Evolutionary conservation across 1,139 yeast genomes (phyloP), one percentile per base, ranked within the genome.

Genomic region (Meyerozyma elateridarum): DNA sequence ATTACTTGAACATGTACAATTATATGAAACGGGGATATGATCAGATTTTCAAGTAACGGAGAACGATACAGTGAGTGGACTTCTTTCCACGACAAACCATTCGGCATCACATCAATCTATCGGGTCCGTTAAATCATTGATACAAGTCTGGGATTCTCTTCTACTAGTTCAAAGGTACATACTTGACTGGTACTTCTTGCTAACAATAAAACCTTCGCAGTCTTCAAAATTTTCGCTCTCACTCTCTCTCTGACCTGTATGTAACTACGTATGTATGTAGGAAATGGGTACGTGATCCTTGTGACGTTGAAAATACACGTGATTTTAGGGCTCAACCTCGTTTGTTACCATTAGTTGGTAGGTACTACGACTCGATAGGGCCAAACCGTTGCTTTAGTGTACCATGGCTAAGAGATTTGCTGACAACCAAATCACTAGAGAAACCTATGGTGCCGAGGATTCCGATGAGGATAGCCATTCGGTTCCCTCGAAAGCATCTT

Each of bases 361-460:
- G n/a, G n/a, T n/a, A n/a, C n/a, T n/a, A 8, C 21, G 9, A 8
- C 21, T 19, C 28, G 4, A n/a, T n/a, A n/a, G n/a, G n/a, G n/a
- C n/a, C n/a, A n/a, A n/a, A n/a, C n/a, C n/a, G n/a, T n/a, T 20
- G 12, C n/a, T 12, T 15, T 14, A 24, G 14, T 11, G n/a, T 8
- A 20, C 9, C 20, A 76, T 77, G 81, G 64, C 79, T n/a, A 83
- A 84, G 52, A 69, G 94, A 61, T 60, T 66, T 33, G 89, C 93
- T 4, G 74, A 62, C 31, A 67, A 64, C 20, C 85, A 77, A 48
- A 67, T 76, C 41, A 69, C 76, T 27, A 63, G 73, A 44, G 77
- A 73, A 36, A 54, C 46, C 26, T 40, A 42, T n/a, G 46, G 48
- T 25, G 58, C 51, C 19, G 59, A 51, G 15, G 49, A 49, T 16